Evolutionary conservation across 1,284 basidiomycete species (phyloP).

Genomic region (Apiotrichum akiyoshidainum): DNA sequence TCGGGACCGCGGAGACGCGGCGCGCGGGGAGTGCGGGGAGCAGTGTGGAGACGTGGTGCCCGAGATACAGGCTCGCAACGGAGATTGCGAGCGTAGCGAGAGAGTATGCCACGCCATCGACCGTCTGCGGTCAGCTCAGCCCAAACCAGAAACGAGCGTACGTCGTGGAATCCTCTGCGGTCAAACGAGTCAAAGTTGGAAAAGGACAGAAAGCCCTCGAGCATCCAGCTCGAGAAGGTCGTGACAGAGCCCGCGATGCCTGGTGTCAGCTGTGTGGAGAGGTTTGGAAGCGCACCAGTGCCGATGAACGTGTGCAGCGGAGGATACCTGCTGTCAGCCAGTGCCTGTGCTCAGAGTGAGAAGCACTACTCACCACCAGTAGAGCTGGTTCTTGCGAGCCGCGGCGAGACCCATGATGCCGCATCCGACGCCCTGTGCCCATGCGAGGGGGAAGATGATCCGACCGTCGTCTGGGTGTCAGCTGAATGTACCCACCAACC

Average conservation of each 20-base stretch:
- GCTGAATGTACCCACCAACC: no score
- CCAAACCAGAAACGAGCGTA: conserved; percentile 53
- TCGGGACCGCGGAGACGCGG: conserved; percentile 45
- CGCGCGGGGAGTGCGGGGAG: conserved; percentile 62
- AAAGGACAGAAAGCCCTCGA: conserved; percentile 83
- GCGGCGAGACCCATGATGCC: conserved; percentile 82
- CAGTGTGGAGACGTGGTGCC: conserved; percentile 32
- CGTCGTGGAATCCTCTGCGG: conserved; percentile 72
- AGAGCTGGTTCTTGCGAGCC: conserved; percentile 66
- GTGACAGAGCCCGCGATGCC: conserved; percentile 95
- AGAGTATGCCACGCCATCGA: conserved; percentile 81
- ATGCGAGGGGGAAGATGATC: conserved; percentile 77
- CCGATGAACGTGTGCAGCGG: conserved; percentile 84
- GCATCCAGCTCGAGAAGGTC: conserved; percentile 93
- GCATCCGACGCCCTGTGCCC: conserved; percentile 85
- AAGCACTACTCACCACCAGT: conserved; percentile 62
- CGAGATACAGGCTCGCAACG: conserved; percentile 49
- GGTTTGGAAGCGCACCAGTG: conserved; percentile 72
- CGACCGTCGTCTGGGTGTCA: conserved; percentile 54
- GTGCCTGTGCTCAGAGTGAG: no score
- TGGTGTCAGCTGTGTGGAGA: no score
- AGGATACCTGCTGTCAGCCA: conserved; percentile 61
- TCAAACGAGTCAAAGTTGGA: conserved; percentile 62
- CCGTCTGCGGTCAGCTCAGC: conserved; percentile 59
- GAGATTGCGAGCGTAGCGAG: conserved; percentile 72